Evolutionary conservation across 441 rosid species (phyloP).

Genomic region (Arabidopsis lyrata): DNA sequence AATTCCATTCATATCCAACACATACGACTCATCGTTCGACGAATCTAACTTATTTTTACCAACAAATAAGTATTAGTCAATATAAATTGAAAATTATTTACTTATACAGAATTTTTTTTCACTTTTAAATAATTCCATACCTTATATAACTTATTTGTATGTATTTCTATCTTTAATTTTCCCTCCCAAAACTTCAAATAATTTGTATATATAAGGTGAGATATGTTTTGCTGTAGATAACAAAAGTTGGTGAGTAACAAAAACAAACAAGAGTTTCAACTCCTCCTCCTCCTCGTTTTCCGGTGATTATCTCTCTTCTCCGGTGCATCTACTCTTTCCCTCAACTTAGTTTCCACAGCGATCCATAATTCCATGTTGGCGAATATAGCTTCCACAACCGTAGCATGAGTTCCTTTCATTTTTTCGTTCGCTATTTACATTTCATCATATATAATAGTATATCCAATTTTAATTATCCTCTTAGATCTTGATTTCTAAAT

Average conservation of each 20-base stretch:
- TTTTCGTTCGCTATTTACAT: neutral
- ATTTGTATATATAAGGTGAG: neutral
- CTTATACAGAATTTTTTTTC: neutral
- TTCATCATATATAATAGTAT: neutral
- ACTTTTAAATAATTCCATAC: neutral
- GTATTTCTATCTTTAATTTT: neutral
- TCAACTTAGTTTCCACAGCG: neutral
- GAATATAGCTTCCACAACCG: neutral
- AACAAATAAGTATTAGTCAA: neutral
- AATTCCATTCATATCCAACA: neutral
- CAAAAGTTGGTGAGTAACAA: neutral
- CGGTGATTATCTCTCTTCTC: slow-evolving; percentile 13
- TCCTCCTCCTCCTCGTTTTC: neutral
- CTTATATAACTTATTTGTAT: neutral
- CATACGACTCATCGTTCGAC: neutral
- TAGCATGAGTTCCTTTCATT: neutral
- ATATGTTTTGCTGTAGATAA: slow-evolving; percentile 3
- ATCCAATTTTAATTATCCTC: neutral
- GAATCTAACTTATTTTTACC: neutral
- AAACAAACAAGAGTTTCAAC: neutral
- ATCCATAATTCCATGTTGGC: neutral
- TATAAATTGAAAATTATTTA: neutral
- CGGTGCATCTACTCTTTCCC: neutral
- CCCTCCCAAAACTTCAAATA: neutral
- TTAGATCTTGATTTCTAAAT: neutral